phyloP scores from a whole-genome alignment of 106 monocot genomes.

The Xerophyta viscosa region DNA sequence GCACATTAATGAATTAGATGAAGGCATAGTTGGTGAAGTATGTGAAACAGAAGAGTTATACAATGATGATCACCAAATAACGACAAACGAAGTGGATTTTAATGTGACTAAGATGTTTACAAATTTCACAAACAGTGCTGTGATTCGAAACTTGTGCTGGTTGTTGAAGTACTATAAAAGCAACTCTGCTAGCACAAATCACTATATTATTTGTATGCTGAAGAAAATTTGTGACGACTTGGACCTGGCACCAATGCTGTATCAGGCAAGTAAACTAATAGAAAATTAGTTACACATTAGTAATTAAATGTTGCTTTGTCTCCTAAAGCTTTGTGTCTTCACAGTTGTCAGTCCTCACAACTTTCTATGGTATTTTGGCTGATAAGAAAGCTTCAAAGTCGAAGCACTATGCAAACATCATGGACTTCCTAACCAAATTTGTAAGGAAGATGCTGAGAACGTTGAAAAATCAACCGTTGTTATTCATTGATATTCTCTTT shows the following conservation, averaged over 20 bases:
- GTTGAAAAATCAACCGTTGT: constrained; percentile 72
- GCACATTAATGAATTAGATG: constrained; percentile 13
- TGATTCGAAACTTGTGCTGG: constrained; percentile 80
- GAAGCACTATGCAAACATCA: constrained; percentile 42
- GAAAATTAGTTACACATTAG: not conserved
- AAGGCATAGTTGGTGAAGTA: constrained; percentile 23
- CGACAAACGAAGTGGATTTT: constrained; percentile 80
- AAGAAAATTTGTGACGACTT: constrained; percentile 79
- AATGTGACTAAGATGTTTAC: constrained; percentile 53
- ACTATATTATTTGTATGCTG: constrained; percentile 79
- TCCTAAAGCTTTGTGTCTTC: constrained; percentile 9
- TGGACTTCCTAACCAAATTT: constrained; percentile 68
- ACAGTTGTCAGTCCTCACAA: constrained; percentile 76
- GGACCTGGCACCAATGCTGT: constrained; percentile 77
- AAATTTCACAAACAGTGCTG: constrained; percentile 60
- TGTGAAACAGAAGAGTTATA: constrained; percentile 47
- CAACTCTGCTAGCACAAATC: constrained; percentile 71
- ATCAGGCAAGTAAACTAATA: constrained; percentile 81
- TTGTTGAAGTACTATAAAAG: constrained; percentile 72
- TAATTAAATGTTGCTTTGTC: not conserved
- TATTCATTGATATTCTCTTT: constrained; percentile 92
- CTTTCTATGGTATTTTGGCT: constrained; percentile 66
- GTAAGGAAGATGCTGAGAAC: constrained; percentile 74
- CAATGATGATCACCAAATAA: constrained; percentile 41
- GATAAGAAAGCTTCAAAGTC: constrained; percentile 48